Conservation (phyloP, 495 filamentous ascomycete genomes). For the Aspergillus steynii region DNA sequence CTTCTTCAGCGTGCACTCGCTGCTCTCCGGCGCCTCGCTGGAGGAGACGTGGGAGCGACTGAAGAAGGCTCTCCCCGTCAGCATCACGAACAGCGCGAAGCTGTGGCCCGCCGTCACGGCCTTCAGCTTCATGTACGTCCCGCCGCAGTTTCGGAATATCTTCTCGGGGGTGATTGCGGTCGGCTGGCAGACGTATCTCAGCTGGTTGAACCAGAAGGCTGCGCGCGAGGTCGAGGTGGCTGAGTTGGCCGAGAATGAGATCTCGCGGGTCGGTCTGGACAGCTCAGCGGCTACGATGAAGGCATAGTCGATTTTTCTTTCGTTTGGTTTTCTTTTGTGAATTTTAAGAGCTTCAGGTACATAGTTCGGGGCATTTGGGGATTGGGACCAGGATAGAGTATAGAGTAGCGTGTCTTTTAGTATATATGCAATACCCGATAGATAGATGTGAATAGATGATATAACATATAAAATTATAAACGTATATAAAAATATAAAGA, state of each 20-base stretch:
- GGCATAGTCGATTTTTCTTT: constrained; percentile 20
- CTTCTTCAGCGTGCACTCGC: constrained; percentile 86
- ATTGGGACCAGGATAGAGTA: constrained; percentile 11
- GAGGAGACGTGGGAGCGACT: constrained; percentile 68
- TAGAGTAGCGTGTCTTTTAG: constrained; percentile 13
- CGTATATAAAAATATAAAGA: background rate
- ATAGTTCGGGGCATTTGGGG: background rate
- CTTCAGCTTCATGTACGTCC: constrained; percentile 82
- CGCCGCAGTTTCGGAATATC: constrained; percentile 72
- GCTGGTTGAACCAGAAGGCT: constrained; percentile 74
- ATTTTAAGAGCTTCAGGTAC: constrained; percentile 5
- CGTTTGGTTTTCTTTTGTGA: constrained; percentile 7
- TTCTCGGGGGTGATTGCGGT: constrained; percentile 78
- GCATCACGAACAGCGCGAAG: constrained; percentile 77
- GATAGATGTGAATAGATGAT: constrained; percentile 4
- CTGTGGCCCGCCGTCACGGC: constrained; percentile 89
- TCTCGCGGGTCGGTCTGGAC: constrained; percentile 11
- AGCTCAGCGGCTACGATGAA: constrained; percentile 23
- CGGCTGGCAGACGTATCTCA: constrained; percentile 90
- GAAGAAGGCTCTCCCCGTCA: constrained; percentile 71
- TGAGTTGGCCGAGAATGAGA: constrained; percentile 28
- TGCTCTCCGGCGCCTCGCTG: constrained; percentile 55
- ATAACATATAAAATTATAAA: background rate
- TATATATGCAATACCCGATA: background rate
- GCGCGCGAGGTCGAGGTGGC: constrained; percentile 53